phyloP scores from a whole-genome alignment of 306 rosid species.

The Castanea crenata region DNA sequence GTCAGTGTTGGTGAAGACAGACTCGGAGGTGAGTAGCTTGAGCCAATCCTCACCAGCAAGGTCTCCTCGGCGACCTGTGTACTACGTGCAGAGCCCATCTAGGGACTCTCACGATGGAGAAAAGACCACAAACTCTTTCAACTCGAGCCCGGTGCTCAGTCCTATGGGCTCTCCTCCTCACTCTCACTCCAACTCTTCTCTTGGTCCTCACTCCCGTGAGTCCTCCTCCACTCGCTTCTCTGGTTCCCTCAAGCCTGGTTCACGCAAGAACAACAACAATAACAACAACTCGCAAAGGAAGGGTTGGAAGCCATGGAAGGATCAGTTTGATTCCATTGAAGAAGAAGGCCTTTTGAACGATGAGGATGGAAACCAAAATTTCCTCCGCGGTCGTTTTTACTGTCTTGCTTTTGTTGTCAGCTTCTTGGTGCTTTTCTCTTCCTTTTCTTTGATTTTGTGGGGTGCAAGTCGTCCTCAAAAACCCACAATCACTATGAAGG shows the following conservation, averaged over 20 bases:
- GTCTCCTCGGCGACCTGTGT: conserved; percentile 62
- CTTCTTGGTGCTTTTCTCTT: conserved; percentile 49
- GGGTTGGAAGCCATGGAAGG: conserved; percentile 67
- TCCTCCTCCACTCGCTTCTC: conserved; percentile 91
- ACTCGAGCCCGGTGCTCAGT: conserved; percentile 76
- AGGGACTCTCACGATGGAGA: conserved; percentile 87
- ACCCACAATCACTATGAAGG: conserved; percentile 69
- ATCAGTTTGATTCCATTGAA: conserved; percentile 60
- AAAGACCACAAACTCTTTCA: conserved; percentile 82
- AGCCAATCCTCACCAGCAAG: conserved; percentile 71
- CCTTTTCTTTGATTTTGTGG: conserved; percentile 81
- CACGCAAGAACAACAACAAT: conserved; percentile 27
- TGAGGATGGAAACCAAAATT: conserved; percentile 10
- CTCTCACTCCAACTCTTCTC: conserved; percentile 87
- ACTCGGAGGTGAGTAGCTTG: conserved; percentile 88
- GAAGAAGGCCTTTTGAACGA: conserved; percentile 78
- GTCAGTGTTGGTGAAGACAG: conserved; percentile 68
- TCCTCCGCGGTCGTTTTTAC: conserved; percentile 59
- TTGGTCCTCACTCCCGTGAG: conserved; percentile 82
- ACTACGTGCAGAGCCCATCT: conserved; percentile 86
- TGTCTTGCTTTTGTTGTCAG: conserved; percentile 48
- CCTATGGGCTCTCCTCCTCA: conserved; percentile 92
- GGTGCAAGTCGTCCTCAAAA: conserved; percentile 82
- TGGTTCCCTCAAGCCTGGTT: conserved; percentile 41
- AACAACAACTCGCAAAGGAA: conserved; percentile 33